Evolutionary conservation across 768 basidiomycete species (phyloP).

Genomic region (Cystofilobasidium macerans): DNA sequence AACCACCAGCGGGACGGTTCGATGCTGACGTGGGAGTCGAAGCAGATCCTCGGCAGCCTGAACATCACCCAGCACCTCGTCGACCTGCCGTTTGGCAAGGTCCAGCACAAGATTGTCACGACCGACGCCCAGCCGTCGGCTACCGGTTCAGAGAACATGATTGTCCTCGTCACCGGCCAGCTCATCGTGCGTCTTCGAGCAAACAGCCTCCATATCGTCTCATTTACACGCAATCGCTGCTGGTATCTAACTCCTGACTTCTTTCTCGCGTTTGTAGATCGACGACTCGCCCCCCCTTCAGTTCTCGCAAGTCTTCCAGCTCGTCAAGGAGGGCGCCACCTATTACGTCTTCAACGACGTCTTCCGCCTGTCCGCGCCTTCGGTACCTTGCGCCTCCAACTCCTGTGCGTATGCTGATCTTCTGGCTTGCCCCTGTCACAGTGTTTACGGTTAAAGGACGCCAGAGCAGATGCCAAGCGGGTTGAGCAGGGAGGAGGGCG

Average conservation of each 20-base stretch:
- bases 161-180: constrained; percentile 82
- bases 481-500: no score
- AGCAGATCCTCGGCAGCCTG: constrained; percentile 24
- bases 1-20: constrained; percentile 9
- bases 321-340: constrained; percentile 58
- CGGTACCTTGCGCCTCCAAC: no score
- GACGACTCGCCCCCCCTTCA: constrained; percentile 68
- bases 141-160: constrained; percentile 41
- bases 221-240: neutral
- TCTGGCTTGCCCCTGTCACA: no score
- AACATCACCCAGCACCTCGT: constrained; percentile 25
- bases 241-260: neutral
- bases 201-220: no score
- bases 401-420: neutral
- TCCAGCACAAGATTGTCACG: constrained; percentile 69
- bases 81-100: constrained; percentile 63
- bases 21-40: constrained; percentile 27
- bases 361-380: constrained; percentile 28
- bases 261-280: constrained; percentile 47
- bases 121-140: constrained; percentile 82
- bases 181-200: constrained; percentile 52
- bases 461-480: no score
- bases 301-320: constrained; percentile 89
- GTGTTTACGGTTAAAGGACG: no score
- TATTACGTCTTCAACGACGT: constrained; percentile 60